These are phyloP conservation scores for Ceratorhiza oryzae-sativae DNA, from an alignment of 1,284 basidiomycete genomes.

Conservation along the genomic window DNA sequence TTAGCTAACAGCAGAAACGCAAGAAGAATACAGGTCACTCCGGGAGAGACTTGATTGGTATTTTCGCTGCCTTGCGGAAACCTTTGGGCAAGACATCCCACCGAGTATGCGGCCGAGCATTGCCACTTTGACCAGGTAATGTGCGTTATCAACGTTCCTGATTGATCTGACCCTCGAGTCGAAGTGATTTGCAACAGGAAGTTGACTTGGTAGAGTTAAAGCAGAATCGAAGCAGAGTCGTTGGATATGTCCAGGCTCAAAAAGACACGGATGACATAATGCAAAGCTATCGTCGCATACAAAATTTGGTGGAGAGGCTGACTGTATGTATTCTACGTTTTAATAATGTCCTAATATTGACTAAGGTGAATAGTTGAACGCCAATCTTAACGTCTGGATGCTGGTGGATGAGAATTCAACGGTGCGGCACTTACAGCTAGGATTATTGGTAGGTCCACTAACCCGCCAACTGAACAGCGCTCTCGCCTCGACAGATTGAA, in stretches of 20 bases:
- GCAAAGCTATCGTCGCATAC: conserved; percentile 9
- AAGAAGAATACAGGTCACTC: neutral
- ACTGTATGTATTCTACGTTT: neutral
- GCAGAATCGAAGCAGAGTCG: no score
- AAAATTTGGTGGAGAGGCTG: neutral
- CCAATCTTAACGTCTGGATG: neutral
- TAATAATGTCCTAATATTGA: neutral
- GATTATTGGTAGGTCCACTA: neutral
- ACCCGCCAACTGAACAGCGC: neutral
- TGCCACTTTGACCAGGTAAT: neutral
- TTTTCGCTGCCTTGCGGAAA: neutral
- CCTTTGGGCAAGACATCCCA: neutral
- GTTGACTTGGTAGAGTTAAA: neutral
- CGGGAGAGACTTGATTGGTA: neutral
- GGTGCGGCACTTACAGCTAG: neutral
- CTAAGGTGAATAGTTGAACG: conserved; percentile 8
- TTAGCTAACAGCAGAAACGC: no score
- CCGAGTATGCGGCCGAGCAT: neutral
- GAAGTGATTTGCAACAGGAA: neutral
- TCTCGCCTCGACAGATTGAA: neutral
- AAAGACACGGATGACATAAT: neutral
- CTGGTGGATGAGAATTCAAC: conserved; percentile 13
- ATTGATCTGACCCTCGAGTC: neutral
- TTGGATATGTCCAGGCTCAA: neutral
- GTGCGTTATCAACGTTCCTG: neutral